Conservation (phyloP, 1,139 yeast species). For the Pichia kudriavzevii region DNA sequence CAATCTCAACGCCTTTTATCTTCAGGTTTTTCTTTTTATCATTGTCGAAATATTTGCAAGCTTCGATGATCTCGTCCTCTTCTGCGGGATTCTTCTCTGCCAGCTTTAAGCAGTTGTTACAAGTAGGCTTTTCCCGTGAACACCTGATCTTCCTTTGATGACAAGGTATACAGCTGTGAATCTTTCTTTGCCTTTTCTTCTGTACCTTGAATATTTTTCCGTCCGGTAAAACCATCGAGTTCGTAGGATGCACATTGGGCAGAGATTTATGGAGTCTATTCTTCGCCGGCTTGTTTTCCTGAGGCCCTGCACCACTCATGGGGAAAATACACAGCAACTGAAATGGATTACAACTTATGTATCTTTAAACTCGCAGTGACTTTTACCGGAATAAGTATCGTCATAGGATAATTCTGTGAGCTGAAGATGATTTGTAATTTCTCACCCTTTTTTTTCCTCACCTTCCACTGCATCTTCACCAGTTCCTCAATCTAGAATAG, state of each 20-base stretch:
- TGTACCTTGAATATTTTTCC: slow-evolving; percentile 47
- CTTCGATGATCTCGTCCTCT: slow-evolving; percentile 16
- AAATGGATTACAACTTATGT: no score
- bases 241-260: slow-evolving; percentile 22
- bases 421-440: no score
- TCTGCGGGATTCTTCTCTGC: slow-evolving; percentile 18
- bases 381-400: no score
- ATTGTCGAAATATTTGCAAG: slow-evolving; percentile 49
- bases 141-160: slow-evolving; percentile 58
- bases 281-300: neutral
- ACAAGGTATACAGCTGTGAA: slow-evolving; percentile 52
- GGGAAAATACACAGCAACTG: no score
- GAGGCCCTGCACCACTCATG: slow-evolving; percentile 3
- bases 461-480: no score
- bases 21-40: slow-evolving; percentile 37
- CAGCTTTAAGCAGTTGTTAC: slow-evolving; percentile 39
- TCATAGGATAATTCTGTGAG: no score
- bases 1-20: slow-evolving; percentile 19
- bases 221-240: slow-evolving; percentile 34
- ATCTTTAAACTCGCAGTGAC: no score
- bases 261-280: slow-evolving; percentile 9
- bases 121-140: slow-evolving; percentile 36
- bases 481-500: no score
- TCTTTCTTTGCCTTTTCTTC: slow-evolving; percentile 50
- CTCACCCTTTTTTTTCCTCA: no score